Evolutionary conservation across 2,329 filamentous ascomycete genomes (phyloP).

Genomic region (Penicillium crustosum): DNA sequence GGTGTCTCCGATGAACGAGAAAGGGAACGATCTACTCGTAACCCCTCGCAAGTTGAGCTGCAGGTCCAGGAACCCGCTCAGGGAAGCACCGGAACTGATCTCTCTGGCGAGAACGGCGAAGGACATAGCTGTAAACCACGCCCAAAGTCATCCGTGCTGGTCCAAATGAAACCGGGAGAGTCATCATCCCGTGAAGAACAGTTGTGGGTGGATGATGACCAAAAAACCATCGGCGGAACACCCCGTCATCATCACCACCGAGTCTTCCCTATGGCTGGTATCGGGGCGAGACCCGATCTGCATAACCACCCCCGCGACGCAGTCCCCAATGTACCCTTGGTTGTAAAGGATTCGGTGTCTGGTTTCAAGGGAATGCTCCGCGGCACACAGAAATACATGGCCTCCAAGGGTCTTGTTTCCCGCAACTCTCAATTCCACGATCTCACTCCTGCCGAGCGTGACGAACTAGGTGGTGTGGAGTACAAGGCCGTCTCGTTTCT

Average conservation of each 20-base stretch:
- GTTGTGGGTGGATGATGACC: conserved; percentile 35
- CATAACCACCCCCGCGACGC: conserved; percentile 36
- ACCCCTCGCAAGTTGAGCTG: conserved; percentile 12
- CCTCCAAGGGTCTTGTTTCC: conserved; percentile 36
- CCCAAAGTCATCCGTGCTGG: conserved; percentile 2
- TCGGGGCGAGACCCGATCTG: conserved; percentile 37
- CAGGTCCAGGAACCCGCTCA: not conserved
- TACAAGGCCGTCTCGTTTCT: conserved; percentile 43
- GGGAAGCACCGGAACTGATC: not conserved
- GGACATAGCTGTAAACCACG: not conserved
- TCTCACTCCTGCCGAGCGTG: conserved; percentile 45
- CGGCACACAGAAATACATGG: conserved; percentile 34
- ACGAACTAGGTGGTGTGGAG: conserved; percentile 45
- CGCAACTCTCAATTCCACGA: conserved; percentile 54
- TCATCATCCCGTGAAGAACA: conserved; percentile 11
- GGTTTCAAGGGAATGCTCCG: conserved; percentile 27
- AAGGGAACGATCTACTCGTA: conserved; percentile 14
- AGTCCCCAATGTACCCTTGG: conserved; percentile 20
- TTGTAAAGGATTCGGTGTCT: conserved; percentile 20
- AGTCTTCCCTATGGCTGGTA: conserved; percentile 37
- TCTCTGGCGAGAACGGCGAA: not conserved
- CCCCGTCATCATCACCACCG: conserved; percentile 27
- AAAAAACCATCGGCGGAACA: conserved; percentile 27
- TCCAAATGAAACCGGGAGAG: conserved; percentile 4
- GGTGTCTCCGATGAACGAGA: conserved; percentile 47